Evolutionary conservation across 768 basidiomycete genomes (phyloP).

Genomic region (Pleurotus salmoneostramineus): DNA sequence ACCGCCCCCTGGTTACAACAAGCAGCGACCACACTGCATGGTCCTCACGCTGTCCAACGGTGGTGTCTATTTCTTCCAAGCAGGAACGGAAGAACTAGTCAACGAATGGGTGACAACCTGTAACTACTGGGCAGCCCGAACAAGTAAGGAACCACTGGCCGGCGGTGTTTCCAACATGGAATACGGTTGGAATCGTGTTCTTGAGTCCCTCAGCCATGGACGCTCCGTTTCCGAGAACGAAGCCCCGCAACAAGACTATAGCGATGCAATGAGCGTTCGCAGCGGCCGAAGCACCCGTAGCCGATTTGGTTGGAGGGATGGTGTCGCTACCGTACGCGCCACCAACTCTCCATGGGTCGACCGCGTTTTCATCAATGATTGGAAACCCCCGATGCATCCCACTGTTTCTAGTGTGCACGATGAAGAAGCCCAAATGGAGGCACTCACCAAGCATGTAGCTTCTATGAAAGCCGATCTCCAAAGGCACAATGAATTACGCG

Average conservation of each 20-base stretch:
- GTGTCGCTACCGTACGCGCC: conserved; percentile 58
- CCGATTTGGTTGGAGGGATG: conserved; percentile 71
- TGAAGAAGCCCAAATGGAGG: conserved; percentile 91
- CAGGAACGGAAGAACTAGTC: conserved; percentile 97
- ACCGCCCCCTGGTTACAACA: conserved; percentile 89
- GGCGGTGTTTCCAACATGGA: conserved; percentile 99
- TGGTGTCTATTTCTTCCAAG: conserved; percentile 97
- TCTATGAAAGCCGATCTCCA: conserved; percentile 77
- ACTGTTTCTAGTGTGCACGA: conserved; percentile 81
- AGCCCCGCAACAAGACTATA: conserved; percentile 40
- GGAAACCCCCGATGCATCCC: conserved; percentile 89
- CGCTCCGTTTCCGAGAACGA: conserved; percentile 61
- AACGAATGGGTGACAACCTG: conserved; percentile 98
- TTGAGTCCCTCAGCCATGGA: conserved; percentile 45
- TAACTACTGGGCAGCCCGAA: conserved; percentile 98
- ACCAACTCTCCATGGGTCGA: conserved; percentile 75
- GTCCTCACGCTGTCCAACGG: conserved; percentile 86
- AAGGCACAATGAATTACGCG: conserved; percentile 77
- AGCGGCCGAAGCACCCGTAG: conserved; percentile 75
- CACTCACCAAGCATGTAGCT: conserved; percentile 76
- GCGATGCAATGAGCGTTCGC: conserved; percentile 69
- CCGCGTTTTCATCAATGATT: conserved; percentile 80
- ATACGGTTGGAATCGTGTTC: conserved; percentile 91
- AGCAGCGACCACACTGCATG: conserved; percentile 92
- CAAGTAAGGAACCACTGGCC: conserved; percentile 89